Conservation (phyloP, 306 rosid genomes). For the Abrus pulchellus region DNA sequence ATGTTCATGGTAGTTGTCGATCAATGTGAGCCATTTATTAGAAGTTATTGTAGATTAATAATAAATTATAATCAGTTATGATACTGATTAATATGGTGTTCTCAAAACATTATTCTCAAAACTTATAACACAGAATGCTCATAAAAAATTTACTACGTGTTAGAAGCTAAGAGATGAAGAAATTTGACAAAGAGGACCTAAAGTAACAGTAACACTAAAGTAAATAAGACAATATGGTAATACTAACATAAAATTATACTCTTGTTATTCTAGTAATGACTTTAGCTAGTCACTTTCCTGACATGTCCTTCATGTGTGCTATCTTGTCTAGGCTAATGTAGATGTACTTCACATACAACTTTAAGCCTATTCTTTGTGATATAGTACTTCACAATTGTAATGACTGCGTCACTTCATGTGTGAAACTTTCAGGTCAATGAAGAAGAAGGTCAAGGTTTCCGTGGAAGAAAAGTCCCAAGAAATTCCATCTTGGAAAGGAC, state of each 20-base stretch:
- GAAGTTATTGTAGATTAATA: constrained; percentile 31
- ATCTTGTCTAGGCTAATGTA: neutral
- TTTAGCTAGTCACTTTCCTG: constrained; percentile 35
- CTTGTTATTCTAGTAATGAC: neutral
- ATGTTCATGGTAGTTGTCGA: constrained; percentile 25
- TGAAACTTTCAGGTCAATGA: constrained; percentile 60
- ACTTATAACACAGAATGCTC: neutral
- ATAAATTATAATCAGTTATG: constrained; percentile 12
- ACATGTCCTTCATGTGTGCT: constrained; percentile 11
- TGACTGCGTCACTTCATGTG: constrained; percentile 47
- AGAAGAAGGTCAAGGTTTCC: constrained; percentile 60
- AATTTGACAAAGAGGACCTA: constrained; percentile 17
- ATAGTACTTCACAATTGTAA: constrained; percentile 43
- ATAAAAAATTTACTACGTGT: neutral
- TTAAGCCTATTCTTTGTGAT: constrained; percentile 27
- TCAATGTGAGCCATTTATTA: constrained; percentile 35
- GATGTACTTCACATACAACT: constrained; percentile 36
- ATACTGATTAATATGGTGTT: constrained; percentile 13
- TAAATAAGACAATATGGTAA: constrained; percentile 38
- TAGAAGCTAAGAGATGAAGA: neutral
- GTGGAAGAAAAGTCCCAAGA: constrained; percentile 60
- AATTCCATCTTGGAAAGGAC: constrained; percentile 58
- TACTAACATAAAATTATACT: constrained; percentile 6
- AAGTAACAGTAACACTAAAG: neutral
- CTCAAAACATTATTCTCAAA: constrained; percentile 10